Evolutionary conservation across 352 stramenopile species (phyloP).

Genomic region (Phytophthora sp.): DNA sequence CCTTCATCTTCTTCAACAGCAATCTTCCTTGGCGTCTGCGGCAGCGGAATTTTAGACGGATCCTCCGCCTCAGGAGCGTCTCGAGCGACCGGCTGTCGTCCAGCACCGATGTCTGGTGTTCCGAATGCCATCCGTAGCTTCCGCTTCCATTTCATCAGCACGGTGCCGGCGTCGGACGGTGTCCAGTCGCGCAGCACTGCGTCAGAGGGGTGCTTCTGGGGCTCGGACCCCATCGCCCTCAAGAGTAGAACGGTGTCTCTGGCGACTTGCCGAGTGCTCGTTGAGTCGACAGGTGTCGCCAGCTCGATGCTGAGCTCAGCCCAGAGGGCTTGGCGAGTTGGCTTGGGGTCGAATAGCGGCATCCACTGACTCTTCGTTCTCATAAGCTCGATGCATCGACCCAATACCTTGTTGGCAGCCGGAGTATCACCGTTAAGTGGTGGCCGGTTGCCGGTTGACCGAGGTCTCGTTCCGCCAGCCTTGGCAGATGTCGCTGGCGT

Average conservation of each 20-base stretch:
- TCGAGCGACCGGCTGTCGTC: neutral
- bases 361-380: neutral
- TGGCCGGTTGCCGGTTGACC: neutral
- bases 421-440: neutral
- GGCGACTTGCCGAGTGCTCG: neutral
- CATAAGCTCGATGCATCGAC: neutral
- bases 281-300: neutral
- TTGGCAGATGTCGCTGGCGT: too few relatives aligned
- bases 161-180: neutral
- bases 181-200: neutral
- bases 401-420: conserved; percentile 1
- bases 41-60: neutral
- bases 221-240: conserved; percentile 1
- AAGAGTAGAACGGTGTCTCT: conserved; percentile 1
- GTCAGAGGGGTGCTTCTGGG: neutral
- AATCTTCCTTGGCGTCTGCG: neutral
- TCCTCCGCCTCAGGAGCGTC: neutral
- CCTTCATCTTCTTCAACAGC: too few relatives aligned
- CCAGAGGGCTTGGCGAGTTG: neutral
- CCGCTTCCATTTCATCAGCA: neutral
- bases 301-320: neutral
- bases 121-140: neutral
- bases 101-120: neutral
- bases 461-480: too few relatives aligned
- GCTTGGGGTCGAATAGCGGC: neutral